Base-by-base conservation (phyloP, 257 asterid species). In the Linderniella brevidens region DNA sequence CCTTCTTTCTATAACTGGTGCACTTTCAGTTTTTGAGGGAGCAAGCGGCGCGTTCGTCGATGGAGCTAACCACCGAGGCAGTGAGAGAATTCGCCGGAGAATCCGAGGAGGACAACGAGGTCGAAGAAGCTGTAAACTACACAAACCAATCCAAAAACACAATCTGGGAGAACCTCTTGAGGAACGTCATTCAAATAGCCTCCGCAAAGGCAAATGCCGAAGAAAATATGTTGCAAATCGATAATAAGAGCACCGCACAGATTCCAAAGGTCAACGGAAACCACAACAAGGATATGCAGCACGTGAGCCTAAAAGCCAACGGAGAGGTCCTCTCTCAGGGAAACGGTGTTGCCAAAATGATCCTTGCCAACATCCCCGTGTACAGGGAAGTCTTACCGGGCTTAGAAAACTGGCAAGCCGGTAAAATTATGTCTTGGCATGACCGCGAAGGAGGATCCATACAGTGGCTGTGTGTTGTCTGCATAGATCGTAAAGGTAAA, bases 391-490 rank as follows among this genome's bases (percentile, higher is more conserved):
- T 79, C 48, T 53, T 82, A n/a, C 94, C 93, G 0, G 92, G 93
- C 48, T 63, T 86, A 49, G 96, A 79, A 52, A 65, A 73, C 58
- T 86, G 96, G 96, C 78, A 69, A 72, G 67, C 81, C 54, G 50
- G 72, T 67, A 79, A 82, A 74, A 64, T 86, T 53, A 53, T 73
- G 56, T 65, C 75, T 35, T 86, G 96, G 96, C 81, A 82, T 58
- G 67, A 66, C 59, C 74, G 68, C 17, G 94, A 77, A 68, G 97
- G 97, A 42, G 72, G 71, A 68, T 79, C 97, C 35, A 66, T 82
- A 55, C 97, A 82, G 68, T 86, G 97, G 97, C 58, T 86, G 57
- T 72, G 85, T 65, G 67, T 82, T 4, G 69, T 86, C 67, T 77
- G 80, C 69, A 63, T 86, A 45, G 87, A 86, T 58, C 86, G 93